These are phyloP conservation scores for Pyrus bretschneideri DNA, from an alignment of 306 rosid genomes.

Conservation along the genomic window DNA sequence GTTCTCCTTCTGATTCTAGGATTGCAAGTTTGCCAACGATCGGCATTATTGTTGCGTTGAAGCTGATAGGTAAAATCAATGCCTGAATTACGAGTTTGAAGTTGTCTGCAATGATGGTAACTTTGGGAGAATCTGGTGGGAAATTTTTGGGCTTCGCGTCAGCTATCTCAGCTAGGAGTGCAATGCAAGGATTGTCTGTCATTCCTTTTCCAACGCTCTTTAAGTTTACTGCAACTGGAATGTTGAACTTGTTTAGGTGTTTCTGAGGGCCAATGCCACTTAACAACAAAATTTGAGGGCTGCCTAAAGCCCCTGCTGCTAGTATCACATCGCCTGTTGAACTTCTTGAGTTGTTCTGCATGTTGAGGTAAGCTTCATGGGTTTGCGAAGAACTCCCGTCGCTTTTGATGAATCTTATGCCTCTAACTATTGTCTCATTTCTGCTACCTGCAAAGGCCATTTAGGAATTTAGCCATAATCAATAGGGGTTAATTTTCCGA, in stretches of 20 bases:
- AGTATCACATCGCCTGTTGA: constrained; percentile 49
- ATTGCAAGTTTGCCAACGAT: constrained; percentile 58
- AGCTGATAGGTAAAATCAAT: constrained; percentile 42
- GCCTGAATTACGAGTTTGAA: constrained; percentile 51
- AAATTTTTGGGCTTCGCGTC: constrained; percentile 45
- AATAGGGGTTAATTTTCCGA: not conserved
- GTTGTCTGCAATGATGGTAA: constrained; percentile 52
- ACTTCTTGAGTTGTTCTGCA: too few relatives aligned
- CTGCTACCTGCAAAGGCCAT: constrained; percentile 24
- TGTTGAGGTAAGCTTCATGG: constrained; percentile 44
- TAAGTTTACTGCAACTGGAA: constrained; percentile 31
- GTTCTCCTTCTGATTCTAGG: constrained; percentile 45
- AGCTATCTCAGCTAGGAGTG: constrained; percentile 13
- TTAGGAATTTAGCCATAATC: not conserved
- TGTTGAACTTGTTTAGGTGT: constrained; percentile 35
- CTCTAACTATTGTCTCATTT: constrained; percentile 38
- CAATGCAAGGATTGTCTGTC: constrained; percentile 62
- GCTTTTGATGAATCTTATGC: constrained; percentile 53
- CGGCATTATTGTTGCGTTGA: constrained; percentile 39
- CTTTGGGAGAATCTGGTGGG: constrained; percentile 60
- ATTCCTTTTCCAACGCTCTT: constrained; percentile 50
- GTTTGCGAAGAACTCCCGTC: constrained; percentile 31
- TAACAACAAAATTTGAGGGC: constrained; percentile 56
- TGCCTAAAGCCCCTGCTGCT: constrained; percentile 68
- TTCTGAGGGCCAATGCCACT: constrained; percentile 66